Evolutionary conservation across 208 protist genomes (phyloP).

Genomic region (Novymonas esmeraldas): DNA sequence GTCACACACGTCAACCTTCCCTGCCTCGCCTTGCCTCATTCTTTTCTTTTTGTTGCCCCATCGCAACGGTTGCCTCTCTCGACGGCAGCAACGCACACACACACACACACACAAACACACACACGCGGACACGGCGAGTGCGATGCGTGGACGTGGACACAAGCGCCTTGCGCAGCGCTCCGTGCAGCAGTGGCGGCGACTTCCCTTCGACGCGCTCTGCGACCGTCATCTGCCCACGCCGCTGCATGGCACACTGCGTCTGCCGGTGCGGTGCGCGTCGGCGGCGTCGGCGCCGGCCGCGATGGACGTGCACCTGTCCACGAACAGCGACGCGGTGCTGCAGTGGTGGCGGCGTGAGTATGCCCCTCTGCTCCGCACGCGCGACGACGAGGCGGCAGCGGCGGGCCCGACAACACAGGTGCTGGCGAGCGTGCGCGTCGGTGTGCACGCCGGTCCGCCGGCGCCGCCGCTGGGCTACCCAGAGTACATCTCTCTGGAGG

Average conservation of each 20-base stretch:
- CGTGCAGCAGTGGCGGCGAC: slow-evolving; percentile 20
- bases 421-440: slow-evolving; percentile 1
- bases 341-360: slow-evolving; percentile 29
- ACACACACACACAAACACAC: background rate
- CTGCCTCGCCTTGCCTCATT: no score
- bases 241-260: slow-evolving; percentile 13
- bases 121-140: background rate
- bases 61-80: no score
- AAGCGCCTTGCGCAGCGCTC: slow-evolving; percentile 6
- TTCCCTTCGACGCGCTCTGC: slow-evolving; percentile 14
- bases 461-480: slow-evolving; percentile 53
- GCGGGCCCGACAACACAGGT: background rate
- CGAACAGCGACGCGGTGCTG: slow-evolving; percentile 18
- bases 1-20: no score
- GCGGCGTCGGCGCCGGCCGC: background rate
- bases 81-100: no score
- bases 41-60: no score
- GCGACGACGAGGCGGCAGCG: background rate
- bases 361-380: background rate
- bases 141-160: slow-evolving; percentile 19
- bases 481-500: slow-evolving; percentile 43
- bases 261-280: slow-evolving; percentile 11
- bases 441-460: slow-evolving; percentile 50
- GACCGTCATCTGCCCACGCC: slow-evolving; percentile 17
- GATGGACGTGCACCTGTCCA: slow-evolving; percentile 10